phyloP scores from a whole-genome alignment of 345 rosid species.

The Gossypium turneri region DNA sequence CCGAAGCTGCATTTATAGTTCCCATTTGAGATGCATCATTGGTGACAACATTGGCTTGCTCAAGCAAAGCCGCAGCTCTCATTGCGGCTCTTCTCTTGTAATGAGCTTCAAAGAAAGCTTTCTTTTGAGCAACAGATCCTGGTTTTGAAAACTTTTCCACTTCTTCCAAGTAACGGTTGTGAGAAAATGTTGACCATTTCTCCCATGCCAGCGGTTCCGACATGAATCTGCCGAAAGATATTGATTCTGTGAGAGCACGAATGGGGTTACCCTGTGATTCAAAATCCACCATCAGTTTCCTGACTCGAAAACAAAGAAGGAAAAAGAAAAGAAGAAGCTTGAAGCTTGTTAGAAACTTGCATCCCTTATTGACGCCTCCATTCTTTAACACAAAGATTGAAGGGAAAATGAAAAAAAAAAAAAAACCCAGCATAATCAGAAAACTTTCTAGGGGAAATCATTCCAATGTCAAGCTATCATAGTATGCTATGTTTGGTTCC shows the following conservation, averaged over 20 bases:
- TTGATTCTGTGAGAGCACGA: slow-evolving; percentile 62
- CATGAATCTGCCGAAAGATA: slow-evolving; percentile 81
- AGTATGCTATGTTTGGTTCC: not conserved
- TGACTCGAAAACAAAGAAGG: not conserved
- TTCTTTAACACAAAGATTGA: not conserved
- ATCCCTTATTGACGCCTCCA: not conserved
- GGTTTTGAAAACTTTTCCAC: slow-evolving; percentile 75
- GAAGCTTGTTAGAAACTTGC: not conserved
- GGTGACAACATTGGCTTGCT: slow-evolving; percentile 26
- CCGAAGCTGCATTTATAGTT: not conserved
- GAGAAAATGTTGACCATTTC: slow-evolving; percentile 89
- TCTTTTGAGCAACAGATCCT: slow-evolving; percentile 91
- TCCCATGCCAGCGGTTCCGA: slow-evolving; percentile 84
- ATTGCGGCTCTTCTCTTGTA: slow-evolving; percentile 69
- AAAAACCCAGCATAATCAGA: too few species aligned
- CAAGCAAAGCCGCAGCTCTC: slow-evolving; percentile 40
- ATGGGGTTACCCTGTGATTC: slow-evolving; percentile 54
- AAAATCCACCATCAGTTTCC: not conserved
- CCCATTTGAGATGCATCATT: slow-evolving; percentile 18
- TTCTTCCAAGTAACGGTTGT: slow-evolving; percentile 87
- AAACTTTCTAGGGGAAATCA: not conserved
- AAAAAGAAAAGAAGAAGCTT: too few species aligned
- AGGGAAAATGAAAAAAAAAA: not conserved
- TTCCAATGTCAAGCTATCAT: not conserved
- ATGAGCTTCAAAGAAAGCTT: slow-evolving; percentile 84